Evolutionary conservation across 2,329 filamentous ascomycete species (phyloP).

Genomic region (Paecilomyces dactylethromorphus): DNA sequence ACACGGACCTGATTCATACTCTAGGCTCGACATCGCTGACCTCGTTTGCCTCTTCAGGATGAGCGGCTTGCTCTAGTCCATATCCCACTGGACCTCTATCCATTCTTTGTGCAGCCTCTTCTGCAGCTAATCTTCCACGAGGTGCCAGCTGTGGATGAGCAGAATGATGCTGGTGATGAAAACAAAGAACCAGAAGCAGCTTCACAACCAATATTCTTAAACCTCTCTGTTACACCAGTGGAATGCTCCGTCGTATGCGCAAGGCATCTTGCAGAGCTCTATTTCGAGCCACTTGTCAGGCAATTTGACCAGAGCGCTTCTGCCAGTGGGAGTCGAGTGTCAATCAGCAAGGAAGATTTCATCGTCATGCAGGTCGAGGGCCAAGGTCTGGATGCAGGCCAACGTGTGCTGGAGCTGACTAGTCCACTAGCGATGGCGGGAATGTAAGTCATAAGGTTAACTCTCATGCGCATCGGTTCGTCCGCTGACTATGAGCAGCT

Average conservation of each 20-base stretch:
- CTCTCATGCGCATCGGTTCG: background rate
- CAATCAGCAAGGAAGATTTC: slow-evolving; percentile 76
- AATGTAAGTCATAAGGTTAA: slow-evolving; percentile 49
- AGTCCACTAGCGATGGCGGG: slow-evolving; percentile 84
- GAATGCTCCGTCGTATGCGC: slow-evolving; percentile 92
- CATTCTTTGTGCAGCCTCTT: slow-evolving; percentile 76
- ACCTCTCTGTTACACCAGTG: slow-evolving; percentile 84
- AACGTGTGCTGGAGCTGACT: slow-evolving; percentile 84
- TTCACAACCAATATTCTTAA: slow-evolving; percentile 72
- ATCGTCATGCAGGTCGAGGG: slow-evolving; percentile 85
- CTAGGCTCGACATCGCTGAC: background rate
- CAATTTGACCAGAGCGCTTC: slow-evolving; percentile 46
- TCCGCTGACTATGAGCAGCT: slow-evolving; percentile 37
- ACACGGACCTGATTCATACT: background rate
- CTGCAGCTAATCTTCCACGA: slow-evolving; percentile 73
- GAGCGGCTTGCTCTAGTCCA: slow-evolving; percentile 83
- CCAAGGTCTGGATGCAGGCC: slow-evolving; percentile 83
- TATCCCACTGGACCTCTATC: slow-evolving; percentile 72
- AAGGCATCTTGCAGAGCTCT: slow-evolving; percentile 61
- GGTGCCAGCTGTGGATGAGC: slow-evolving; percentile 27
- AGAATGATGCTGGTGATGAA: slow-evolving; percentile 37
- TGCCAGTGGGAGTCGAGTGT: slow-evolving; percentile 47
- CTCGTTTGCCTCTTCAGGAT: slow-evolving; percentile 52
- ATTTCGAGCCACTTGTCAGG: slow-evolving; percentile 68
- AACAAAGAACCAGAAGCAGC: slow-evolving; percentile 31